phyloP scores from a whole-genome alignment of 495 filamentous ascomycete species.

The Lasiosphaeria miniovina region DNA sequence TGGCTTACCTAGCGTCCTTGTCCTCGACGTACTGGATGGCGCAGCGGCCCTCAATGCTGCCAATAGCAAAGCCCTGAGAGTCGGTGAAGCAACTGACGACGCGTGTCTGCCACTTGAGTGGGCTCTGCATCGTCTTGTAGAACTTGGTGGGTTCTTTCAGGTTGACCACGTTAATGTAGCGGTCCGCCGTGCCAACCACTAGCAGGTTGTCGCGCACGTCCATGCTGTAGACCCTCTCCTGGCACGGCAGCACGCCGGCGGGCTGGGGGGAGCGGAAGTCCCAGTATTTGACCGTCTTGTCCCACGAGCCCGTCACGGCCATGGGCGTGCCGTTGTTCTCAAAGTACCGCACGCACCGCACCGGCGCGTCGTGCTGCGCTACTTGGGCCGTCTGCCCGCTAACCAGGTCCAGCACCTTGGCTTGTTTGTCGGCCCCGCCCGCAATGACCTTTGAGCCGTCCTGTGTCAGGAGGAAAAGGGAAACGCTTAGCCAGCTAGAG shows the following conservation, averaged over 20 bases:
- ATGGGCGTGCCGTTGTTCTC: constrained; percentile 56
- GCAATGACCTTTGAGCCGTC: constrained; percentile 71
- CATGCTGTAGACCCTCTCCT: constrained; percentile 87
- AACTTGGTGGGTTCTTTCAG: constrained; percentile 76
- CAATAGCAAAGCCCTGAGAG: constrained; percentile 81
- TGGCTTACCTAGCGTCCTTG: constrained; percentile 65
- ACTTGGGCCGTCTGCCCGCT: constrained; percentile 58
- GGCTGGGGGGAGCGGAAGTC: constrained; percentile 66
- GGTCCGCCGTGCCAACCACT: constrained; percentile 87
- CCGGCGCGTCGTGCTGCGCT: constrained; percentile 75
- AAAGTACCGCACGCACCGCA: constrained; percentile 77
- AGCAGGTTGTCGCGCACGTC: constrained; percentile 78
- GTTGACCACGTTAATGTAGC: constrained; percentile 88
- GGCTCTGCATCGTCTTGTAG: constrained; percentile 84
- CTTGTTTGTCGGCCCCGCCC: constrained; percentile 80
- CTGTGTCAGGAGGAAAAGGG: constrained; percentile 24
- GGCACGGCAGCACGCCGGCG: constrained; percentile 61
- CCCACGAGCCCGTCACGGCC: constrained; percentile 89
- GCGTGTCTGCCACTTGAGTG: constrained; percentile 91
- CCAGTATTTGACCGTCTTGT: constrained; percentile 96
- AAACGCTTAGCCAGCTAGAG: too few relatives aligned
- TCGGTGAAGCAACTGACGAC: constrained; percentile 90
- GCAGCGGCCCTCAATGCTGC: constrained; percentile 86
- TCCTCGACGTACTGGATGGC: constrained; percentile 92
- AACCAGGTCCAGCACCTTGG: constrained; percentile 71